Evolutionary conservation across 2,329 filamentous ascomycete genomes (phyloP), one percentile per base, ranked within the genome.

Genomic region (Sclerotinia subarctica): DNA sequence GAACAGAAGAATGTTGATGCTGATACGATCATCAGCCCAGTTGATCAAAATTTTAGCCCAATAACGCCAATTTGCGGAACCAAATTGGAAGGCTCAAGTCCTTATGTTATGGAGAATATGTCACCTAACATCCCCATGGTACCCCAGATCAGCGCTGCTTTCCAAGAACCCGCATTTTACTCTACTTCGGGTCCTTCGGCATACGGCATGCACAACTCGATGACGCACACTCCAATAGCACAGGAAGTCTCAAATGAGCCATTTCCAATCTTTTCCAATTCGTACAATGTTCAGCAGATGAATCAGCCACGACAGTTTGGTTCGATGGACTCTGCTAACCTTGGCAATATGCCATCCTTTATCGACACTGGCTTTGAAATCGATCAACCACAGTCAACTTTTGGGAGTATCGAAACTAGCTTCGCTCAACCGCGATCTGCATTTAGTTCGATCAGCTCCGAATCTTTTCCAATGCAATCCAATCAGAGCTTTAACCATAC

Each of bases 21-120:
- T 10, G 86, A 90, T 73, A 90, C 87, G 29, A 82, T 90, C 71
- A 88, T 91, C 77, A 90, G 88, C 74, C 88, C 88, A 0, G 82
- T 90, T 2, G 87, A 88, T 72, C 73, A 74, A 58, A 75, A 70
- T 68, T 64, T 73, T n/a, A 74, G 74, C 11, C 76, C 75, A 7
- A 66, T 74, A 24, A 76, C 75, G 15, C 75, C 76, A 17, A 67
- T 71, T 26, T 66, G 68, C 42, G 69, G 68, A 29, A 66, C 70
- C 17, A 76, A 75, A 60, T 62, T 74, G 26, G 76, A 75, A 66
- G 70, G 71, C 19, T 24, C 66, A 13, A 76, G 74, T 63, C 73
- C 76, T 15, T 75, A 74, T 68, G 69, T 70, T 46, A 70, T 75
- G 62, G 66, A 69, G 49, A 72, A 67, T 24, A 69, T 76, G 17